These are phyloP conservation scores for Trichoderma asperellum DNA, from an alignment of 2,329 filamentous ascomycete genomes.

Conservation along the genomic window DNA sequence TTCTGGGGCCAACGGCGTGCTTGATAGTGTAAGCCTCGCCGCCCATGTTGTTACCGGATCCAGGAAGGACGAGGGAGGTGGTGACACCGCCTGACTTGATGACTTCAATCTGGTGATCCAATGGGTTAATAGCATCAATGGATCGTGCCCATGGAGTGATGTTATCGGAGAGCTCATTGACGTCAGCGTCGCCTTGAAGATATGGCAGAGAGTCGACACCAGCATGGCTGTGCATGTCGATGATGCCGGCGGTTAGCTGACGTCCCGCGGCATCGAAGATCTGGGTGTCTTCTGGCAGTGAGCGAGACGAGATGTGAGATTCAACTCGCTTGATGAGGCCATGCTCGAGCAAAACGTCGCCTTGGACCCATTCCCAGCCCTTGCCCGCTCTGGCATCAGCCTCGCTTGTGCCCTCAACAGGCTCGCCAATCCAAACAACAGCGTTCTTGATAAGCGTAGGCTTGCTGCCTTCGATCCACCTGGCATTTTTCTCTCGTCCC, in stretches of 20 bases:
- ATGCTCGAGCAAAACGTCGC: constrained; percentile 64
- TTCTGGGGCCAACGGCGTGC: constrained; percentile 62
- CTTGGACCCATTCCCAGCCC: constrained; percentile 61
- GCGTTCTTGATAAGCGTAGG: constrained; percentile 69
- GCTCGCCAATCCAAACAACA: constrained; percentile 68
- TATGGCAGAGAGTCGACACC: constrained; percentile 62
- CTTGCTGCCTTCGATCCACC: constrained; percentile 61
- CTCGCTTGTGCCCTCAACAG: constrained; percentile 51
- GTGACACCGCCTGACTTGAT: constrained; percentile 77
- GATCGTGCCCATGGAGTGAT: constrained; percentile 70
- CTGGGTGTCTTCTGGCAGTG: constrained; percentile 52
- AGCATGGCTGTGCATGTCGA: constrained; percentile 73
- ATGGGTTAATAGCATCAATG: constrained; percentile 66
- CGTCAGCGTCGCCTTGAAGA: constrained; percentile 59
- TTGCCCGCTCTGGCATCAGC: constrained; percentile 61
- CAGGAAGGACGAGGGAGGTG: constrained; percentile 67
- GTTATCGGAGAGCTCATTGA: constrained; percentile 66
- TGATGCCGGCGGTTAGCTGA: constrained; percentile 66
- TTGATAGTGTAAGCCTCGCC: constrained; percentile 73
- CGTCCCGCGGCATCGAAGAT: constrained; percentile 63
- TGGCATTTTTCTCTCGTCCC: constrained; percentile 62
- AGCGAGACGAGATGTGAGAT: constrained; percentile 46
- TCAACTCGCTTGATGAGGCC: constrained; percentile 64
- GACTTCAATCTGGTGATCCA: constrained; percentile 67
- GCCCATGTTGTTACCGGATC: constrained; percentile 73